Percentiles rank a stretch among this genome's conserved stretches.
Evolutionary conservation across 192 early-diverging fungal genomes (phyloP).

Genomic region (Glomus cerebriforme): DNA sequence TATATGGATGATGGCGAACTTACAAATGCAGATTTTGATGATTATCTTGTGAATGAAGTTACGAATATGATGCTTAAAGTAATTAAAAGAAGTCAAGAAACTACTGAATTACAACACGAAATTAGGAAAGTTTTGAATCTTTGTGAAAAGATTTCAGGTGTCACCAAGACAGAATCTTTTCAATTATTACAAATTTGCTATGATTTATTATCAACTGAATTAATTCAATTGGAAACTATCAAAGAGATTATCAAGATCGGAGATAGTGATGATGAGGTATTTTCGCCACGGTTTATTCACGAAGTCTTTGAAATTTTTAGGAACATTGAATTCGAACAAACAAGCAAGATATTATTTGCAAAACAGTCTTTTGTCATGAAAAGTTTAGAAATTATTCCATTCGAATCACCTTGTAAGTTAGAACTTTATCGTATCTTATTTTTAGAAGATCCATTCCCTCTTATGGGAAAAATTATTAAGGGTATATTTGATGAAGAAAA

Average conservation of each 20-base stretch:
- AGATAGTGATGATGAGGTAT: neutral
- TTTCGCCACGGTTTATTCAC: neutral
- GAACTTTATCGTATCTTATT: conserved; percentile 27
- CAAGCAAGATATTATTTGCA: neutral
- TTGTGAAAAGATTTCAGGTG: conserved; percentile 1
- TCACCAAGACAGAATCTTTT: neutral
- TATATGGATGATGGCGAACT: neutral
- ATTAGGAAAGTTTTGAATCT: conserved; percentile 1
- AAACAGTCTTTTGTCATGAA: conserved; percentile 8
- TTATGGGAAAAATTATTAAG: conserved; percentile 14
- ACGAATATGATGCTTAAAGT: neutral
- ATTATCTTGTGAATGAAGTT: conserved; percentile 7
- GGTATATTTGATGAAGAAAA: conserved; percentile 23
- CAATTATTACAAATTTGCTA: conserved; percentile 29
- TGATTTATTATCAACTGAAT: conserved; percentile 24
- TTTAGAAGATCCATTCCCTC: conserved; percentile 23
- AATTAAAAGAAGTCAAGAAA: neutral
- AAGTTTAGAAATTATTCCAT: conserved; percentile 22
- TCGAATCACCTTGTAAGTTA: conserved; percentile 10
- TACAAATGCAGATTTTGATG: neutral
- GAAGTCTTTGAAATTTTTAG: conserved; percentile 11
- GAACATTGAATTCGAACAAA: neutral
- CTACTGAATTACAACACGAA: conserved; percentile 15
- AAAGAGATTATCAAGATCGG: neutral
- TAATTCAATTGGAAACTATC: neutral